A percentile compares a stretch with the other conserved stretches of the same genome.
Evolutionary conservation across 73 alveolate genomes (phyloP).

Genomic region (Paramecium biaurelia): DNA sequence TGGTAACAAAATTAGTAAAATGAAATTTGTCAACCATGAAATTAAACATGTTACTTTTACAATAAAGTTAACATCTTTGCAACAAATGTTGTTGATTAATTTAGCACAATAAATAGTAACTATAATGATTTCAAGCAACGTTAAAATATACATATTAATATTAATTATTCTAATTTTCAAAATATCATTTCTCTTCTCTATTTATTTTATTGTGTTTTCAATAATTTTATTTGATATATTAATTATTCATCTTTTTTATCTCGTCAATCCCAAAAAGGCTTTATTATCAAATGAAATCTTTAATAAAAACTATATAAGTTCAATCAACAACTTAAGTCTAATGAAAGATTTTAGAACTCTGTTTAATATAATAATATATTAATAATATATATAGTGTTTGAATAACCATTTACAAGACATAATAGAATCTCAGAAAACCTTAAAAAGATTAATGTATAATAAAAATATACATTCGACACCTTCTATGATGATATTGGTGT

Average conservation of each 20-base stretch:
- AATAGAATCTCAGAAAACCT: background rate
- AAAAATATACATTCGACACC: background rate
- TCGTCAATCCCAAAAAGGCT: no score
- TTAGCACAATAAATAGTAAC: constrained; percentile 15
- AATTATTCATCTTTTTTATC: no score
- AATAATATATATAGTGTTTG: background rate
- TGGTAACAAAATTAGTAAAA: constrained; percentile 48
- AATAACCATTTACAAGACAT: background rate
- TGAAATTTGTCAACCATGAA: constrained; percentile 56
- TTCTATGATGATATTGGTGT: background rate
- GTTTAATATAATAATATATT: background rate
- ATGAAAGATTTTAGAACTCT: no score
- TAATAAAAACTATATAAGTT: no score
- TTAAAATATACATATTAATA: constrained; percentile 13
- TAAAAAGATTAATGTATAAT: background rate
- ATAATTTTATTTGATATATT: no score
- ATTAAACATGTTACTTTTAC: constrained; percentile 47
- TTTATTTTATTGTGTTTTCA: background rate
- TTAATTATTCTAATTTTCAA: background rate
- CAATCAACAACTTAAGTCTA: no score
- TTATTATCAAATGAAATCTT: no score
- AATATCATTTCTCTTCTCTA: background rate
- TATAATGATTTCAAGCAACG: background rate
- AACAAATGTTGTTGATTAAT: constrained; percentile 21
- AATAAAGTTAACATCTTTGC: constrained; percentile 36